Conservation (phyloP, 169 alveolate species). For the Plasmodium knowlesi region DNA sequence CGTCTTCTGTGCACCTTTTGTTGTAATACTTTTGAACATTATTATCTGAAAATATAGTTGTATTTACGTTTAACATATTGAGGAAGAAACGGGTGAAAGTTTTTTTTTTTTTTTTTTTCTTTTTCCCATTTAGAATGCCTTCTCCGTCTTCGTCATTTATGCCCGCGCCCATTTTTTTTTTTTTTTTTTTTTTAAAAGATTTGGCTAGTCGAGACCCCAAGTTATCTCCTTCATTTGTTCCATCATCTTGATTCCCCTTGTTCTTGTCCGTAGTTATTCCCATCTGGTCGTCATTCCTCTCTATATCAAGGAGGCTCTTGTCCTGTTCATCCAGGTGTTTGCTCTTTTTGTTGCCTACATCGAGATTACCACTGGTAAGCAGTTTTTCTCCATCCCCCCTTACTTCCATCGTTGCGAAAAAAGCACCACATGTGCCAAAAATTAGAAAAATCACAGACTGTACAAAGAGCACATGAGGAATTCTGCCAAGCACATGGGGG, state of each 20-base stretch:
- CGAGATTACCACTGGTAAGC: background rate
- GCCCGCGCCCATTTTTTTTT: background rate
- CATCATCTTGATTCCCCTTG: background rate
- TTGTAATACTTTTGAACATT: slow-evolving; percentile 5
- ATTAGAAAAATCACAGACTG: slow-evolving; percentile 32
- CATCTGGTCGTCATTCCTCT: background rate
- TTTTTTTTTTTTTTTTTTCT: background rate
- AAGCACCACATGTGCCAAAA: slow-evolving; percentile 24
- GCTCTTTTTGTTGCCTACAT: background rate
- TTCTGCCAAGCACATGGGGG: slow-evolving; percentile 29
- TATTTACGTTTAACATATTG: background rate
- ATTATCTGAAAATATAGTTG: background rate
- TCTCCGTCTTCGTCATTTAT: background rate
- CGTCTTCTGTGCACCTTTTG: slow-evolving; percentile 61
- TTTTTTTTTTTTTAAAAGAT: slow-evolving; percentile 17
- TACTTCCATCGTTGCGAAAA: slow-evolving; percentile 32
- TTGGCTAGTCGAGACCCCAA: slow-evolving; percentile 13
- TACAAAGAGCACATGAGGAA: slow-evolving; percentile 24
- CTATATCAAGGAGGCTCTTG: background rate
- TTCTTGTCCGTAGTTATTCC: background rate
- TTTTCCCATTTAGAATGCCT: background rate
- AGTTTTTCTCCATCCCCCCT: background rate
- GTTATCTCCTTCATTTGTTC: background rate
- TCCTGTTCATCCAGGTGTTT: background rate
- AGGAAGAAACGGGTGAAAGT: background rate